A percentile compares a stretch with the other conserved stretches of the same genome.
Conservation (phyloP, 192 early-diverging fungal genomes). For the Jimgerdemannia lactiflua region DNA sequence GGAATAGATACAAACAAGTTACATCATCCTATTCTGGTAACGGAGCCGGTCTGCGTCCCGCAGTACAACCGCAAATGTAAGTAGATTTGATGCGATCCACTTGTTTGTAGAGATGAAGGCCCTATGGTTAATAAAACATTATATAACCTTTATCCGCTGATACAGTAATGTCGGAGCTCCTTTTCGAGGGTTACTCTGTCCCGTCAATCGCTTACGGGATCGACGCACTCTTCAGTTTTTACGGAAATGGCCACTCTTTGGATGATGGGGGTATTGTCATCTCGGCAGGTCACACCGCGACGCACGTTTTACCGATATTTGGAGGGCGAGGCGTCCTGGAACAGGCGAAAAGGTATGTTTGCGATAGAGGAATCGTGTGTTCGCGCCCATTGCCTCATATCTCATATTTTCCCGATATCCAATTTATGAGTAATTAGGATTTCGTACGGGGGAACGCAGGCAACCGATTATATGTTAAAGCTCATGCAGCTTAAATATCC, state of each 20-base stretch:
- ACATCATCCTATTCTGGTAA: conserved; percentile 84
- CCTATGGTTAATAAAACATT: too few relatives aligned
- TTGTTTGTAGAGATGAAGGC: too few relatives aligned
- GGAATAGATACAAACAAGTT: conserved; percentile 70
- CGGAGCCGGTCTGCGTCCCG: conserved; percentile 80
- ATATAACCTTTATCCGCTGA: background rate
- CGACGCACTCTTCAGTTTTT: conserved; percentile 85
- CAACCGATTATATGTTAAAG: conserved; percentile 81
- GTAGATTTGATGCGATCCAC: background rate
- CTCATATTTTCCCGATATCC: background rate
- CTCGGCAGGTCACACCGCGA: conserved; percentile 65
- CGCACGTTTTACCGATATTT: conserved; percentile 75
- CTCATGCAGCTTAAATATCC: conserved; percentile 91
- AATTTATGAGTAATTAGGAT: conserved; percentile 42
- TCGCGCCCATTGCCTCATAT: background rate
- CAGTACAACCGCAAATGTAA: conserved; percentile 70
- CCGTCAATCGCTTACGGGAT: conserved; percentile 82
- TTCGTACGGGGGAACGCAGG: conserved; percentile 72
- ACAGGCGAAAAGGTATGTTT: conserved; percentile 65
- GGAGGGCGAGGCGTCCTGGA: conserved; percentile 58
- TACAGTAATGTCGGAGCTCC: conserved; percentile 78
- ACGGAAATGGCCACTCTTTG: conserved; percentile 60
- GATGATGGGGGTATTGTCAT: conserved; percentile 69
- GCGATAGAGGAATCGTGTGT: background rate
- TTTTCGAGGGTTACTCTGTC: conserved; percentile 83